Evolutionary conservation across 306 rosid genomes (phyloP), one percentile per base, ranked within the genome.

Genomic region (Trichosanthes truncata): DNA sequence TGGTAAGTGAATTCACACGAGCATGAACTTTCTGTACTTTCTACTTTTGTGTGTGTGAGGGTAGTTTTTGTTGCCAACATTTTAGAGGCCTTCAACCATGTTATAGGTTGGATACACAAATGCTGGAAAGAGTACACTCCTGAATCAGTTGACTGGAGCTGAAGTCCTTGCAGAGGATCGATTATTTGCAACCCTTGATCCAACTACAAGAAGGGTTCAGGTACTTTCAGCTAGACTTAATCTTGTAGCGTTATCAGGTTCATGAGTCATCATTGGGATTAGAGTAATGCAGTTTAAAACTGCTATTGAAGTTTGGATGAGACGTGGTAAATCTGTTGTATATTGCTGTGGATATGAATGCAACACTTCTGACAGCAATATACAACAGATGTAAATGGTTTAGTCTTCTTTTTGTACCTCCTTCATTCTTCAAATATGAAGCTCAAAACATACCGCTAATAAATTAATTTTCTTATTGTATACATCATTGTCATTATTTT

Each of bases 161-260:
- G 88, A 87, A 84, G 99, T 93, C 83, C 92, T 93, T 83, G 93
- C 98, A 0, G 99, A 95, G 94, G 97, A 95, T 86, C 87, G 86
- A 83, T 85, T 91, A 84, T 95, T 95, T 88, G 99, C 99, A 74
- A 95, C 99, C 78, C 92, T 95, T 80, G 97, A 95, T 90, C 99
- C 99, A 79, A 93, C 97, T 66, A 93, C 99, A 41, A 89, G 99
- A 88, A 90, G 99, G 87, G 99, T 95, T 45, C 97, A 93, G 97
- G 97, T 95, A 84, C 78, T 55, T 68, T 74, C 81, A 53, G 43
- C 82, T 35, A 35, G 48, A 79, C 67, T 82, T 69, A 76, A 66
- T 45, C 26, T 62, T 67, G 41, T 33, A n/a, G 62, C 9, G 4
- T 21, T 21, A 43, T 14, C 12, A 62, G 53, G 1, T 46, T 48